phyloP scores from a whole-genome alignment of 352 stramenopile genomes.

The Phytophthora melonis region DNA sequence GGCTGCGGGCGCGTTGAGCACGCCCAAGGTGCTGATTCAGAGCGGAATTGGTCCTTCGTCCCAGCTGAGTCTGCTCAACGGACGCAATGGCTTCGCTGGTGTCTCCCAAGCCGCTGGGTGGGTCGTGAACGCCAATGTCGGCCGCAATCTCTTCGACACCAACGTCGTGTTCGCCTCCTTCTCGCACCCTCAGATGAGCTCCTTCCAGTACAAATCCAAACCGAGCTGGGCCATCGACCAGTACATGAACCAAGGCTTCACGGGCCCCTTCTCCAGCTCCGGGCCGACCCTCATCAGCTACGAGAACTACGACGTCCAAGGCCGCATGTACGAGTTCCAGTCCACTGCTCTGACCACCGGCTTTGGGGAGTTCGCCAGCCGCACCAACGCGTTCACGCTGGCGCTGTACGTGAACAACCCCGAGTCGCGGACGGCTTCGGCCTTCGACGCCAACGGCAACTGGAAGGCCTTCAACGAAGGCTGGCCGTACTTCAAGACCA shows the following conservation, averaged over 20 bases:
- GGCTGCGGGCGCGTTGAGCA: conserved; percentile 65
- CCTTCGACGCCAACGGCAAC: conserved; percentile 49
- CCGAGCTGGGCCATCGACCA: conserved; percentile 50
- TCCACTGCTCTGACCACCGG: conserved; percentile 52
- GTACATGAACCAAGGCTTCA: conserved; percentile 55
- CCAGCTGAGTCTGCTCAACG: conserved; percentile 57
- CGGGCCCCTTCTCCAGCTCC: conserved; percentile 45
- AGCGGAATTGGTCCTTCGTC: conserved; percentile 70
- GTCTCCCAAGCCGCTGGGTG: conserved; percentile 43
- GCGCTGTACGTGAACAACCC: conserved; percentile 77
- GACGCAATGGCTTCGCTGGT: conserved; percentile 52
- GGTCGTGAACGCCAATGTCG: conserved; percentile 63
- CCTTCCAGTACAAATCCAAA: conserved; percentile 50
- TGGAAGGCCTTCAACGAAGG: conserved; percentile 54
- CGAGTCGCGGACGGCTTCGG: conserved; percentile 43
- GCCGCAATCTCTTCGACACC: conserved; percentile 65
- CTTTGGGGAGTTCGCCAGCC: conserved; percentile 44
- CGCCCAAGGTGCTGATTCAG: conserved; percentile 84
- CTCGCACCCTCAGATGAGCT: conserved; percentile 55
- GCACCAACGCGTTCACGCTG: conserved; percentile 49
- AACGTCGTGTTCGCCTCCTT: conserved; percentile 59
- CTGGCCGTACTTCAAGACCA: conserved; percentile 46
- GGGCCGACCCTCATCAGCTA: conserved; percentile 65
- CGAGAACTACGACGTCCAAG: conserved; percentile 61
- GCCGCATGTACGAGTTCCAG: conserved; percentile 66